A percentile compares a stretch with the other conserved stretches of the same genome.
phyloP scores from a whole-genome alignment of 257 asterid species.

The Penstemon davidsonii region DNA sequence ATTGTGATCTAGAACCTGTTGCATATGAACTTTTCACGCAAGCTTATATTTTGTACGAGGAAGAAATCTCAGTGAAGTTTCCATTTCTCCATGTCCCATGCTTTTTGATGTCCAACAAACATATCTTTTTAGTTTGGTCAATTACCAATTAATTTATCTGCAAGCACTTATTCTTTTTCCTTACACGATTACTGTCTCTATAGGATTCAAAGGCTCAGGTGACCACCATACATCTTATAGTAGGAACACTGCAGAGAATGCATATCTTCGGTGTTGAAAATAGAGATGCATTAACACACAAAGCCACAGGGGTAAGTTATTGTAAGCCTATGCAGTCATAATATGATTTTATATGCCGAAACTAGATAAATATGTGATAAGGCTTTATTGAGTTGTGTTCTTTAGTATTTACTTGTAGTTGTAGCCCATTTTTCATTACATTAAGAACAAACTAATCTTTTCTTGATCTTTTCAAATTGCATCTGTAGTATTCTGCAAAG shows the following conservation, averaged over 20 bases:
- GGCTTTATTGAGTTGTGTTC: neutral
- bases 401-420: conserved; percentile 7
- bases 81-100: conserved; percentile 10
- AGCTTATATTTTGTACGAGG: conserved; percentile 95
- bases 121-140: conserved; percentile 8
- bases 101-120: conserved; percentile 7
- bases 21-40: conserved; percentile 98
- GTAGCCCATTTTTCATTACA: neutral
- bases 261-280: conserved; percentile 92
- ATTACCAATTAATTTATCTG: neutral
- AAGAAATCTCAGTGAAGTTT: conserved; percentile 80
- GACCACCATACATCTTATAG: conserved; percentile 80
- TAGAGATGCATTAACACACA: conserved; percentile 95
- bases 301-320: conserved; percentile 90
- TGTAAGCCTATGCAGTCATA: conserved; percentile 30
- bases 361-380: conserved; percentile 17
- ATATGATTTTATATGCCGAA: conserved; percentile 9
- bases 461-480: conserved; percentile 23
- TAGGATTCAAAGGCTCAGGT: conserved; percentile 98
- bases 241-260: conserved; percentile 99
- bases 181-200: conserved; percentile 29
- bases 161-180: conserved; percentile 9
- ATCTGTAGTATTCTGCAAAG: conserved; percentile 83
- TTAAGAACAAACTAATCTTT: conserved; percentile 19
- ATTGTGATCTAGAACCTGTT: conserved; percentile 92